Evolutionary conservation across 2,329 filamentous ascomycete species (phyloP).

Genomic region (Escovopsis sp.): DNA sequence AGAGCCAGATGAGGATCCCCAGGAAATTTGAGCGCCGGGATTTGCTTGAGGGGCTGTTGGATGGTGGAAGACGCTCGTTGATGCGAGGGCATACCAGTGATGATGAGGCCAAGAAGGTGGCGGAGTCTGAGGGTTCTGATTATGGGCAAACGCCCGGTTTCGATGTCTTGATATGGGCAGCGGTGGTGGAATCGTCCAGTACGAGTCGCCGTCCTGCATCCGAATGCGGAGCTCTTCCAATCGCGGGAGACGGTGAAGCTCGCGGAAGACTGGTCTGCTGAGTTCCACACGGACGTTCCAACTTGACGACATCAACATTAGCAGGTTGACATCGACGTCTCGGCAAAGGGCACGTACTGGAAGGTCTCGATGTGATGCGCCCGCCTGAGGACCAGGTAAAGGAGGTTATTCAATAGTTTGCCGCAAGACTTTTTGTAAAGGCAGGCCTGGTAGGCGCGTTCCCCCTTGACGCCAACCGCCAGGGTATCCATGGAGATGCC

Average conservation of each 20-base stretch:
- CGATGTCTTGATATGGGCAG: slow-evolving; percentile 22
- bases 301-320: slow-evolving; percentile 16
- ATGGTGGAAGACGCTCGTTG: slow-evolving; percentile 8
- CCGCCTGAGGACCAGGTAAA: slow-evolving; percentile 41
- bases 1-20: slow-evolving; percentile 21
- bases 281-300: slow-evolving; percentile 54
- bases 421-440: slow-evolving; percentile 41
- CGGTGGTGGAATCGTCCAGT: slow-evolving; percentile 35
- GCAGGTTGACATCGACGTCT: not conserved
- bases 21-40: slow-evolving; percentile 15
- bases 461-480: slow-evolving; percentile 36
- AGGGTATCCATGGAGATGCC: slow-evolving; percentile 42
- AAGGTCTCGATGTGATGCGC: slow-evolving; percentile 43
- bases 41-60: slow-evolving; percentile 6
- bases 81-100: not conserved
- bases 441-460: slow-evolving; percentile 38
- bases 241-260: slow-evolving; percentile 37
- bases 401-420: slow-evolving; percentile 48
- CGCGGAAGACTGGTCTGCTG: slow-evolving; percentile 40
- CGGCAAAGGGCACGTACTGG: slow-evolving; percentile 24
- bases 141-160: slow-evolving; percentile 7
- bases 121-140: too few species aligned
- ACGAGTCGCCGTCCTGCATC: slow-evolving; percentile 41
- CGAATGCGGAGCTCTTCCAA: slow-evolving; percentile 42
- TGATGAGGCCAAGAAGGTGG: too few species aligned